These are phyloP conservation scores for Boletus vermiculosoides DNA, from an alignment of 768 basidiomycete species.

Conservation along the genomic window DNA sequence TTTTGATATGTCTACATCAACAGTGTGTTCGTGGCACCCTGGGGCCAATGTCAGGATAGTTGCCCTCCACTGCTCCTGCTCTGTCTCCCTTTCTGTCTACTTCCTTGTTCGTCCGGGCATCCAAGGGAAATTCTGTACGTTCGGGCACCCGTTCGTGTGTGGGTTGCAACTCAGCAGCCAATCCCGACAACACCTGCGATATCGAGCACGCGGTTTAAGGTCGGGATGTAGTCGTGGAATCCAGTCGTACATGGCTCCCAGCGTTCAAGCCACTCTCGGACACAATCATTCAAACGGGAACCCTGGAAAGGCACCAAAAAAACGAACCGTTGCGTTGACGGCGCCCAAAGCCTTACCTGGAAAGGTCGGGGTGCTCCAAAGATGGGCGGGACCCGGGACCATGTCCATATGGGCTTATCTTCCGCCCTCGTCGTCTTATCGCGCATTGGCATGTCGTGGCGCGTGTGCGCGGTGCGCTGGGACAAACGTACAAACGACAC, in stretches of 20 bases:
- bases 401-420: conserved; percentile 7
- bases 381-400: background rate
- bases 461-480: background rate
- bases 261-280: background rate
- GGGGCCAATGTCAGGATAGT: background rate
- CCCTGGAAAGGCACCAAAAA: background rate
- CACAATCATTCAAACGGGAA: background rate
- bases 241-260: background rate
- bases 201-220: conserved; percentile 9
- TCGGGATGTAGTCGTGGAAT: background rate
- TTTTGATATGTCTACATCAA: background rate
- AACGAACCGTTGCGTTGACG: background rate
- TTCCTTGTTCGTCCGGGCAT: background rate
- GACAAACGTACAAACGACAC: background rate
- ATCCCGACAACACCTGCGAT: background rate
- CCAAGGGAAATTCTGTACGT: background rate
- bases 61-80: background rate
- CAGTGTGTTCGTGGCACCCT: background rate
- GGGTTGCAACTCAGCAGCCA: background rate
- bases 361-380: background rate
- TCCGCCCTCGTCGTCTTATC: conserved; percentile 2
- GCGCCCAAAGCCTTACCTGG: background rate
- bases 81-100: background rate
- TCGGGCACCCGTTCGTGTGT: conserved; percentile 3
- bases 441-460: background rate